Evolutionary conservation across 2,329 filamentous ascomycete species (phyloP).

Genomic region (Aspergillus unguis): DNA sequence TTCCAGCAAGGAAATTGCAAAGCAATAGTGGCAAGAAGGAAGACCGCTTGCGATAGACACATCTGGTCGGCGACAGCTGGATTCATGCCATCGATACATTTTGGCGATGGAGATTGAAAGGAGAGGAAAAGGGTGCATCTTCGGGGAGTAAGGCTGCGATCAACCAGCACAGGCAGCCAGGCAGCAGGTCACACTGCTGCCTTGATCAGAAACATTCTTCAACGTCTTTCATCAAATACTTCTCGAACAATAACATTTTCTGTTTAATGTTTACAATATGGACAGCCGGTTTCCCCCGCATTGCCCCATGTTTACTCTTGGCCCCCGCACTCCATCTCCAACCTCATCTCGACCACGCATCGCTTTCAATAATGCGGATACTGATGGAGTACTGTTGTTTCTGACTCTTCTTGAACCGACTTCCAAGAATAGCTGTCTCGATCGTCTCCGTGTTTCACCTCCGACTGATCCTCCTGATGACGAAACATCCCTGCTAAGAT

Average conservation of each 20-base stretch:
- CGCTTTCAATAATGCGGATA: no score
- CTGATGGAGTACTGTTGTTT: no score
- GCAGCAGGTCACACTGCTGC: no score
- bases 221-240: no score
- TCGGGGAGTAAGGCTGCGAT: background rate
- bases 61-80: constrained; percentile 3
- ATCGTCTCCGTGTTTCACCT: background rate
- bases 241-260: no score
- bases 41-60: background rate
- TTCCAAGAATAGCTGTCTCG: background rate
- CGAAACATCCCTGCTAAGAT: constrained; percentile 7
- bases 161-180: background rate
- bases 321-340: no score
- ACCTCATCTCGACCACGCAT: no score
- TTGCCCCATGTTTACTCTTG: no score
- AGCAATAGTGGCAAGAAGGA: constrained; percentile 2
- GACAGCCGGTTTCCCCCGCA: no score
- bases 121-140: background rate
- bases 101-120: background rate
- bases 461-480: constrained; percentile 1
- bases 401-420: no score
- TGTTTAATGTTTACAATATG: no score
- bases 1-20: background rate
- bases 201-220: no score
- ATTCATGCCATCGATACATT: constrained; percentile 5